Base-by-base conservation (phyloP, 257 asterid species). In the Ilex asprella region DNA sequence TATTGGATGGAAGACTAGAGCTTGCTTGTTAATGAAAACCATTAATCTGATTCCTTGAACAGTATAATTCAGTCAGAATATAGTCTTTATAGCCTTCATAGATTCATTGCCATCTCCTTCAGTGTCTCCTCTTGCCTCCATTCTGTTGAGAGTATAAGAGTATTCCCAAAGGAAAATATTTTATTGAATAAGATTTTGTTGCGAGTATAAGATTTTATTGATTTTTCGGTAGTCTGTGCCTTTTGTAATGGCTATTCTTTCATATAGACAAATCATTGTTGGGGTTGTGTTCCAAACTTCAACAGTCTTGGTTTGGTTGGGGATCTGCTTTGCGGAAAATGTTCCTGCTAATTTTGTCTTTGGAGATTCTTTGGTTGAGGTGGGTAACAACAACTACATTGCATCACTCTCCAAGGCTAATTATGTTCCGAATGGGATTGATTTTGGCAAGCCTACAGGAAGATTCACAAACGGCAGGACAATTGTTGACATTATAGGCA, bases 361-460 rank as follows among this genome's bases (percentile, higher is more conserved):
- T 76, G 96, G 96, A 66, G 95, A 88, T 75, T 88, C 96, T 46
- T 70, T 85, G 49, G 96, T 86, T 56, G 96, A 88, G 70, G 80
- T 64, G 29, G 96, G 96, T 51, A 83, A 88, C 70, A 88, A 88
- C 70, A 80, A 88, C 82, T 88, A 79, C 80, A 78, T 88, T 72
- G 21, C 55, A 6, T 65, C 95, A 6, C 80, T 85, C 27, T 85
- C 96, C 11, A 85, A 82, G 76, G 96, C 89, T n/a, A 71, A 88
- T 75, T 85, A 62, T 65, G 47, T 14, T 10, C 96, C 96, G 7
- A 88, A 85, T 75, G 96, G 95, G 54, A 82, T 88, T 60, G 95
- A 86, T 67, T 88, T 88, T 60, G 90, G 95, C 15, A 21, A 46
- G 21, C 95, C 96, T 31, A 86, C 95, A 1, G 96, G 89, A 31